Base-by-base conservation (phyloP, 345 rosid species). In the Populus pruinosa region DNA sequence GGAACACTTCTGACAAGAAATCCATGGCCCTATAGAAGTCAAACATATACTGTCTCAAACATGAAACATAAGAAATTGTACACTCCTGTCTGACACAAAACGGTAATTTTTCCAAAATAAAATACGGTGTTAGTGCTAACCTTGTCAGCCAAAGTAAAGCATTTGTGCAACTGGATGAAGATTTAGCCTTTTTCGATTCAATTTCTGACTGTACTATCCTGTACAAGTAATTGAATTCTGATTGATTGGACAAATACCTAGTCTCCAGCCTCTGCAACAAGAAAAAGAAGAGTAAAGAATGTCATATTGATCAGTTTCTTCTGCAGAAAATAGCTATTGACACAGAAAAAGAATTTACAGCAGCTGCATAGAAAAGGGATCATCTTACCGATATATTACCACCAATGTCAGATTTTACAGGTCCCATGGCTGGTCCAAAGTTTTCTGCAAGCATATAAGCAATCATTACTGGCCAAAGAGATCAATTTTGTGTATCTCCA, bases 81-180 rank as follows among this genome's bases (percentile, higher is more conserved):
- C 14, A 39, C 44, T 39, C 27, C 6, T 35, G 71, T 10, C 41
- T 3, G n/a, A 23, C 17, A 23, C 5, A 47, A 4, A 47, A 11
- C 47, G 13, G 13, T 43, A 13, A 10, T 10, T 41, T 41, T 41
- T 41, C 44, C 13, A 10, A 41, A 41, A 41, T 10, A 10, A 41
- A 41, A 43, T 43, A 43, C 14, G 47, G 12, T 2, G 47, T 47
- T 47, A 4, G 18, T 47, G 53, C 53, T 47, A 3, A 79, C 82
- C 82, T 69, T 44, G 78, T 80, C 13, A 80, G 18, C 82, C 82
- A 80, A 49, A 80, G 82, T n/a, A 80, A 64, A 3, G 65, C 82
- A 50, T 75, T 75, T 21, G 83, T 29, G 75, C 83, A 70, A 44
- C 76, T 80, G 8, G 83, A 80, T 21, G 79, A 75, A 7, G 29